These are phyloP conservation scores for Naumovozyma dairenensis DNA, from an alignment of 805 yeast species.

Conservation along the genomic window DNA sequence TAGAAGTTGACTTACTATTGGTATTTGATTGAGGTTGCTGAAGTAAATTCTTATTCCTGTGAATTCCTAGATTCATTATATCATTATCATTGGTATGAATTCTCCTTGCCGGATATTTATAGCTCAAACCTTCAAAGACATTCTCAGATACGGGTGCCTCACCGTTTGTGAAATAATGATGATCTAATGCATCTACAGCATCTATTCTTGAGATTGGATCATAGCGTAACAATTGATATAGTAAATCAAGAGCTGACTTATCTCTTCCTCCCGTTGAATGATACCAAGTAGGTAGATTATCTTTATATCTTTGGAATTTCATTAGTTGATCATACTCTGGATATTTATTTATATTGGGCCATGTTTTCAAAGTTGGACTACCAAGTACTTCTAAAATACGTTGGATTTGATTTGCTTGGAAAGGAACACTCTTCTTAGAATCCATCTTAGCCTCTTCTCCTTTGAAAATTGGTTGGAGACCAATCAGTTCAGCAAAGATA, in stretches of 20 bases:
- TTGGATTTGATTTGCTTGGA: conserved; percentile 85
- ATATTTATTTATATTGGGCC: conserved; percentile 72
- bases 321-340: conserved; percentile 73
- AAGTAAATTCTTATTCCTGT: conserved; percentile 13
- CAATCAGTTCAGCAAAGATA: conserved; percentile 80
- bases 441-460: conserved; percentile 98
- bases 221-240: conserved; percentile 59
- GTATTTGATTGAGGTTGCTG: conserved; percentile 15
- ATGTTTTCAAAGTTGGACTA: conserved; percentile 63
- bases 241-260: conserved; percentile 53
- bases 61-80: conserved; percentile 34
- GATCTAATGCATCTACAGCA: conserved; percentile 66
- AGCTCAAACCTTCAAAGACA: conserved; percentile 67
- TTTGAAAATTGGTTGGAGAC: conserved; percentile 86
- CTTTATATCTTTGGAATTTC: conserved; percentile 44
- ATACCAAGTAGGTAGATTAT: conserved; percentile 74
- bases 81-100: conserved; percentile 83
- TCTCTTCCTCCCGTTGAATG: conserved; percentile 70
- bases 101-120: conserved; percentile 76
- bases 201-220: conserved; percentile 76
- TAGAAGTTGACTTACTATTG: conserved; percentile 15
- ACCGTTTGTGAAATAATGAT: conserved; percentile 55
- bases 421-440: conserved; percentile 84
- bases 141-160: conserved; percentile 64
- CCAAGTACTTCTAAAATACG: conserved; percentile 91